Evolutionary conservation across 371 early-diverging fungal species (phyloP).

Genomic region (Blakeslea trispora): DNA sequence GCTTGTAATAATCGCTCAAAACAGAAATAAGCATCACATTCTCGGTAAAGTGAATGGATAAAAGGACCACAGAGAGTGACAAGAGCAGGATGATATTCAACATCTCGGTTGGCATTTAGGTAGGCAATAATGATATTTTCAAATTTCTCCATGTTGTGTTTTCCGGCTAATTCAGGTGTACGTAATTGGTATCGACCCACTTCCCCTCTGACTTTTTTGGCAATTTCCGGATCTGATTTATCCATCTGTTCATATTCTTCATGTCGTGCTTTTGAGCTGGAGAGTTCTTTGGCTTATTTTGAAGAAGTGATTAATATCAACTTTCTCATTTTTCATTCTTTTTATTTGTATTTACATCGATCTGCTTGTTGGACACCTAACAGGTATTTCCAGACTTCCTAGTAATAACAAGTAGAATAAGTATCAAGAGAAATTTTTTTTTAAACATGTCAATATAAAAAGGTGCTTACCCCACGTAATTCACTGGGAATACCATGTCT

Average conservation of each 20-base stretch:
- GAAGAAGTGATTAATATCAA: conserved; percentile 1
- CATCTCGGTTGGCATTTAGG: conserved; percentile 66
- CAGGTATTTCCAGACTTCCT: conserved; percentile 86
- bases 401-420: too few species aligned
- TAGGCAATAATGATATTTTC: conserved; percentile 80
- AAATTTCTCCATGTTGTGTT: conserved; percentile 39
- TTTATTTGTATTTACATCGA: conserved; percentile 59
- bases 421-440: too few species aligned
- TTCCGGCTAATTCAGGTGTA: conserved; percentile 26
- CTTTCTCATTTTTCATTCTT: not conserved
- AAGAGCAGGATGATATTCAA: conserved; percentile 73
- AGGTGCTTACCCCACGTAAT: conserved; percentile 67
- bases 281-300: conserved; percentile 63
- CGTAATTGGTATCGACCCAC: conserved; percentile 67
- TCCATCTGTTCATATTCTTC: conserved; percentile 71
- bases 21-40: conserved; percentile 76
- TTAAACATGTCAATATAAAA: too few species aligned
- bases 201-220: conserved; percentile 82
- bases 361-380: conserved; percentile 81
- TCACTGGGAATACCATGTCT: conserved; percentile 80
- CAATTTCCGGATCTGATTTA: conserved; percentile 66
- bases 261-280: conserved; percentile 59
- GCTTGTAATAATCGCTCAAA: conserved; percentile 68
- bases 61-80: conserved; percentile 81
- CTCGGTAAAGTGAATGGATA: conserved; percentile 62